Conservation (phyloP, 2,329 filamentous ascomycete species). For the Stagonosporopsis cucurbitacearum region DNA sequence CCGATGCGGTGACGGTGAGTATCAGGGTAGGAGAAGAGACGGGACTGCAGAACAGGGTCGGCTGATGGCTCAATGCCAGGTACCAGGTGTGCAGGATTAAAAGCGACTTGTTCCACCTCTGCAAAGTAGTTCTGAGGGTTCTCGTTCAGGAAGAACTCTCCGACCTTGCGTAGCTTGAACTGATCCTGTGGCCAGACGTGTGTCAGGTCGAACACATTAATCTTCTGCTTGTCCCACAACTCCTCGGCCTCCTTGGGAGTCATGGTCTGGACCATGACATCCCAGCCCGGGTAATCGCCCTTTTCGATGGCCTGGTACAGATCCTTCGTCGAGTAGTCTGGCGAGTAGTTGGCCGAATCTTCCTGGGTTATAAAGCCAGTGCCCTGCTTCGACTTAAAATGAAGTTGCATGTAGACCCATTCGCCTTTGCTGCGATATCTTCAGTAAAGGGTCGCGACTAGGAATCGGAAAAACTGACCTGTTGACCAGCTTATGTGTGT, state of each 20-base stretch:
- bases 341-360: constrained; percentile 58
- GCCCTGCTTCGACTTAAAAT: constrained; percentile 61
- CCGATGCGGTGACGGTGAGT: constrained; percentile 66
- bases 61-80: constrained; percentile 73
- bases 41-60: constrained; percentile 72
- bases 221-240: constrained; percentile 59
- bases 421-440: constrained; percentile 59
- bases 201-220: constrained; percentile 63
- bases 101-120: constrained; percentile 73
- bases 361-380: constrained; percentile 60
- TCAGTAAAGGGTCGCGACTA: no score
- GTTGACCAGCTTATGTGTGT: constrained; percentile 62
- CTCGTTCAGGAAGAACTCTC: constrained; percentile 61
- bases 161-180: constrained; percentile 61
- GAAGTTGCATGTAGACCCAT: constrained; percentile 61
- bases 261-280: constrained; percentile 60
- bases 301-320: constrained; percentile 60
- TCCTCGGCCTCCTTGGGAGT: constrained; percentile 60
- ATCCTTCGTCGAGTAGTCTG: constrained; percentile 62
- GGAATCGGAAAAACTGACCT: no score
- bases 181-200: constrained; percentile 62
- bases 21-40: constrained; percentile 74
- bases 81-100: constrained; percentile 70
- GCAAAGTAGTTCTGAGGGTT: constrained; percentile 67
- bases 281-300: constrained; percentile 61